These are phyloP conservation scores for Xylariaceae sp. DNA, from an alignment of 2,329 filamentous ascomycete species.

Conservation along the genomic window DNA sequence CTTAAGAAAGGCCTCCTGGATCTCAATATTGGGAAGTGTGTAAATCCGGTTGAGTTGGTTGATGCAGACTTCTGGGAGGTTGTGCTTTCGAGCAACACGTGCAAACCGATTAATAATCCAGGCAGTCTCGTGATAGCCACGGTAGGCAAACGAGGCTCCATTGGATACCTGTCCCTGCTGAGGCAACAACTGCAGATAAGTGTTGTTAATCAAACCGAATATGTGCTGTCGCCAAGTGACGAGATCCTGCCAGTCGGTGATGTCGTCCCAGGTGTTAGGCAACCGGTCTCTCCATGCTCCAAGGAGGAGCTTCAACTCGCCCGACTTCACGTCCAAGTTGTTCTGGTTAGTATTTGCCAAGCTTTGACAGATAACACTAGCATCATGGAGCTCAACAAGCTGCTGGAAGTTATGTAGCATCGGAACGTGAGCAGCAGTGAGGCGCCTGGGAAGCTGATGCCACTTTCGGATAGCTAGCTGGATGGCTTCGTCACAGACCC, in stretches of 20 bases:
- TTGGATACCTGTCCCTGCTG: constrained; percentile 74
- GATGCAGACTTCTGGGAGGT: constrained; percentile 94
- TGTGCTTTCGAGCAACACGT: constrained; percentile 95
- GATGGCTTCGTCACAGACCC: constrained; percentile 92
- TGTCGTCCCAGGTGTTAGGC: constrained; percentile 98
- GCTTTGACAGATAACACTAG: constrained; percentile 91
- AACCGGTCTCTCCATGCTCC: constrained; percentile 93
- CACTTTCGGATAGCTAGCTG: constrained; percentile 96
- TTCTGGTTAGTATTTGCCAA: constrained; percentile 74
- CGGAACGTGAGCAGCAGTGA: constrained; percentile 93
- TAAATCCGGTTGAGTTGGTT: constrained; percentile 96
- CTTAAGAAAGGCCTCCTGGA: constrained; percentile 98
- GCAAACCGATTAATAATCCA: constrained; percentile 99
- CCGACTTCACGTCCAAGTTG: constrained; percentile 90
- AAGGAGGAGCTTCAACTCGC: constrained; percentile 88
- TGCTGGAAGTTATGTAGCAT: constrained; percentile 97
- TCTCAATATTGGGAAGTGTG: constrained; percentile 97
- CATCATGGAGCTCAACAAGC: constrained; percentile 93
- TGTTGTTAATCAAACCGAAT: constrained; percentile 93
- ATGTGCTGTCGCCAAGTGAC: constrained; percentile 99
- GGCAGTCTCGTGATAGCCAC: constrained; percentile 95
- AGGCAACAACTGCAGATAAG: constrained; percentile 81
- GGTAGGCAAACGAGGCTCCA: constrained; percentile 90
- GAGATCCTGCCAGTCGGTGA: constrained; percentile 97
- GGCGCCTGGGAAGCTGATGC: constrained; percentile 91